Percentiles rank a stretch among this genome's conserved stretches.
Conservation (phyloP, 768 basidiomycete species). For the Hysterangium stoloniferum region DNA sequence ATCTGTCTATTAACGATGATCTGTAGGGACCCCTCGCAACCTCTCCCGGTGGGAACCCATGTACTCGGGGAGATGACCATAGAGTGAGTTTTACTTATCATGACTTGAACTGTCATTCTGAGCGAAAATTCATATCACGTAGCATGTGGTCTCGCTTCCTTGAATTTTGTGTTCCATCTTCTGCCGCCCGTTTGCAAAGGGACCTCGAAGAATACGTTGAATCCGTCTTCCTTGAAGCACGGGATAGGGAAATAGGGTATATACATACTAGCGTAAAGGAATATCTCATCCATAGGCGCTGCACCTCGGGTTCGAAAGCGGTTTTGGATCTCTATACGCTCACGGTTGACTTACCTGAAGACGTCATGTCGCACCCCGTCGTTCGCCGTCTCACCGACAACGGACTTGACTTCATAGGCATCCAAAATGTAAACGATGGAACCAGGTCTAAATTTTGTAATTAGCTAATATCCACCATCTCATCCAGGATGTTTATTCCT, state of each 20-base stretch:
- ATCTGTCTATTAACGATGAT: neutral
- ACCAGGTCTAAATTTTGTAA: neutral
- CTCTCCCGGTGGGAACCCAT: neutral
- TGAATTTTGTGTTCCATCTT: neutral
- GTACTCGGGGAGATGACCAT: neutral
- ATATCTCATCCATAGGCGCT: slow-evolving; percentile 4
- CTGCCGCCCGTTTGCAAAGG: neutral
- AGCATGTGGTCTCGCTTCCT: slow-evolving; percentile 2
- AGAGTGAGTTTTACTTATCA: too few relatives aligned
- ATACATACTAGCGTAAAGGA: slow-evolving; percentile 1
- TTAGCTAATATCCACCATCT: slow-evolving; percentile 6
- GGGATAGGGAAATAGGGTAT: neutral
- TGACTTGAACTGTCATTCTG: too few relatives aligned
- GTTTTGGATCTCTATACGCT: neutral
- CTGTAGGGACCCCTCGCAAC: neutral
- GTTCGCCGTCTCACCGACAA: neutral
- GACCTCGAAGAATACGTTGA: neutral
- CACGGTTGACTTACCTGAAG: neutral
- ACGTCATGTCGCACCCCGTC: slow-evolving; percentile 1
- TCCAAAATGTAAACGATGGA: slow-evolving; percentile 1
- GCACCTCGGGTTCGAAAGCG: neutral
- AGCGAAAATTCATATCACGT: too few relatives aligned
- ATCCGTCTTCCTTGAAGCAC: slow-evolving; percentile 3
- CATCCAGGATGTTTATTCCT: slow-evolving; percentile 63
- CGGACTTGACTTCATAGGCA: neutral